Evolutionary conservation across 495 filamentous ascomycete species (phyloP).

Genomic region (Friedmanniomyces simplex): DNA sequence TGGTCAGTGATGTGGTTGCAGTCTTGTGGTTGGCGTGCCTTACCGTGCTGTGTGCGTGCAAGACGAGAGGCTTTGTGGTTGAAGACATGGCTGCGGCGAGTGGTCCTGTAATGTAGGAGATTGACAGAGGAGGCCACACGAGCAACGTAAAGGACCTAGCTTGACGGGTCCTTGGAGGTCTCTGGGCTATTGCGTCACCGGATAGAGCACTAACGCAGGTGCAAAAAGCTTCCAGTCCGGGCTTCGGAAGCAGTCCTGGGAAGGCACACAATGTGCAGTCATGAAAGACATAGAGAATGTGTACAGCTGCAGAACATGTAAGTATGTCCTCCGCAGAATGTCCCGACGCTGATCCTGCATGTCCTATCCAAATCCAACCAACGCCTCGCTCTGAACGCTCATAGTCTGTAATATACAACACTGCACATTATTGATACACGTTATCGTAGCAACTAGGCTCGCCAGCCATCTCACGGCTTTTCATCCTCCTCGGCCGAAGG

Average conservation of each 20-base stretch:
- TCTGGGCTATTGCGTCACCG: neutral
- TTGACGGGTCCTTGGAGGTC: neutral
- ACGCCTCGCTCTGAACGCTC: neutral
- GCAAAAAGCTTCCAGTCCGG: neutral
- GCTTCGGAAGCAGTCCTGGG: neutral
- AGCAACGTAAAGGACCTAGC: no score
- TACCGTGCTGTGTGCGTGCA: conserved; percentile 34
- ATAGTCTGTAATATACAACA: neutral
- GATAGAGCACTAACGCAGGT: neutral
- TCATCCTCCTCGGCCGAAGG: neutral
- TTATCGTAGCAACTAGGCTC: neutral
- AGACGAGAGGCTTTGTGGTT: conserved; percentile 19
- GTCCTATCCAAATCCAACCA: neutral
- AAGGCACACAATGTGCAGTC: no score
- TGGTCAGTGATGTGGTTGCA: neutral
- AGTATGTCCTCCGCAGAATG: no score
- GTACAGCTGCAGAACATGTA: no score
- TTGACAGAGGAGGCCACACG: no score
- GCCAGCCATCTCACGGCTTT: neutral
- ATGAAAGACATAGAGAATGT: no score
- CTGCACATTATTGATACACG: neutral
- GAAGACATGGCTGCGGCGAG: conserved; percentile 7
- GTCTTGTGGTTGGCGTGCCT: conserved; percentile 11
- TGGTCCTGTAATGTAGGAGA: neutral
- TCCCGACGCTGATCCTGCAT: no score